Percentiles rank a stretch among this genome's conserved stretches.
Evolutionary conservation across 1,284 basidiomycete genomes (phyloP).

Genomic region (Irpex sp.): DNA sequence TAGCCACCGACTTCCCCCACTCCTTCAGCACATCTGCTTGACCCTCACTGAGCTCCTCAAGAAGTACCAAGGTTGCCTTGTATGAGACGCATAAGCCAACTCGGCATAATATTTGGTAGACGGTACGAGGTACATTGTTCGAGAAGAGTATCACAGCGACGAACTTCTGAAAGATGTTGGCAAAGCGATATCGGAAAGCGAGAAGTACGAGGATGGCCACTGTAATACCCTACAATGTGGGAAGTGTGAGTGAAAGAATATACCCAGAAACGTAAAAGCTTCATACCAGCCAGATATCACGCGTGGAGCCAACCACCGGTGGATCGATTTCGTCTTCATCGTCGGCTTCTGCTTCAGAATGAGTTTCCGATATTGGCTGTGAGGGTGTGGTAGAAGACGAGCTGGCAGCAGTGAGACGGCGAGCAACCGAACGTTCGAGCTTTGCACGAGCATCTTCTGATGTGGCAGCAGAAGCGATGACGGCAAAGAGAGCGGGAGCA

Average conservation of each 20-base stretch:
- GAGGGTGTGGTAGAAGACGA: not conserved
- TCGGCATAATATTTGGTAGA: not conserved
- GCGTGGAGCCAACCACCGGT: not conserved
- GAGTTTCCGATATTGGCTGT: not conserved
- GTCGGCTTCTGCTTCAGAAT: not conserved
- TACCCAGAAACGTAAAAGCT: not conserved
- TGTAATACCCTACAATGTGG: not conserved
- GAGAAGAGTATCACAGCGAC: not conserved
- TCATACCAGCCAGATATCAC: not conserved
- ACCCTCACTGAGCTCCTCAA: not conserved
- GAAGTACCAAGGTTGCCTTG: not conserved
- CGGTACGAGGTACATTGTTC: not conserved
- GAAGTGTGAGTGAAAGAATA: not conserved
- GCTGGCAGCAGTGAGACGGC: not conserved
- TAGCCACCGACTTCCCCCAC: not conserved
- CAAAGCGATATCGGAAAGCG: not conserved
- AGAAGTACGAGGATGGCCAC: not conserved
- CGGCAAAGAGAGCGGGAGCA: not conserved
- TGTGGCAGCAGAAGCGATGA: not conserved
- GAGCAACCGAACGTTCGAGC: not conserved
- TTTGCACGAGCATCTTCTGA: not conserved
- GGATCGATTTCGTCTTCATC: not conserved
- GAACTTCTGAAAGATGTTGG: not conserved
- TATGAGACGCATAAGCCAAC: not conserved
- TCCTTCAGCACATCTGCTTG: not conserved